Evolutionary conservation across 257 asterid genomes (phyloP).

Genomic region (Capsicum rhomboideum): DNA sequence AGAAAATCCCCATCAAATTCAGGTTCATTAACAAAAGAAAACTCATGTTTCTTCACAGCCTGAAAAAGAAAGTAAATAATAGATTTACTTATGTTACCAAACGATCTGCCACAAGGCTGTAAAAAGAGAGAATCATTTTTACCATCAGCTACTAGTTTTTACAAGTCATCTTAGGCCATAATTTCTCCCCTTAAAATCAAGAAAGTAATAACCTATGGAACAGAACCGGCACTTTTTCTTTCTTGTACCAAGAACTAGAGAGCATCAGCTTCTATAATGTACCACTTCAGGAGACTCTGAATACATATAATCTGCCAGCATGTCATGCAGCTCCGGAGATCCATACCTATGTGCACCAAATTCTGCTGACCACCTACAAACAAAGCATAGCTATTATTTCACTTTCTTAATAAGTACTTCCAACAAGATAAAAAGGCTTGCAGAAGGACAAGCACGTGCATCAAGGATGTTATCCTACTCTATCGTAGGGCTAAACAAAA

Average conservation of each 20-base stretch:
- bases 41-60: not conserved
- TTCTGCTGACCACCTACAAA: slow-evolving; percentile 83
- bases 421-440: not conserved
- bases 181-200: not conserved
- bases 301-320: slow-evolving; percentile 83
- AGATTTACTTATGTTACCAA: not conserved
- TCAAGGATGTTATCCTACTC: not conserved
- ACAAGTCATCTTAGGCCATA: not conserved
- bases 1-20: not conserved
- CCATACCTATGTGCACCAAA: slow-evolving; percentile 68
- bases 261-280: slow-evolving; percentile 11
- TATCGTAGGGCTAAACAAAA: not conserved
- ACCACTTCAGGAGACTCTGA: slow-evolving; percentile 96
- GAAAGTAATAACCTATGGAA: not conserved
- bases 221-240: not conserved
- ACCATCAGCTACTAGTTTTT: not conserved
- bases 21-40: not conserved
- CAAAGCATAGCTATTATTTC: not conserved
- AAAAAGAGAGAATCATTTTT: not conserved
- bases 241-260: not conserved
- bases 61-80: not conserved
- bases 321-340: slow-evolving; percentile 88
- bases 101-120: not conserved
- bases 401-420: not conserved
- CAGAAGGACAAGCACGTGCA: not conserved